Base-by-base conservation (phyloP, 805 yeast genomes). In the Monosporozyma aquatica region DNA sequence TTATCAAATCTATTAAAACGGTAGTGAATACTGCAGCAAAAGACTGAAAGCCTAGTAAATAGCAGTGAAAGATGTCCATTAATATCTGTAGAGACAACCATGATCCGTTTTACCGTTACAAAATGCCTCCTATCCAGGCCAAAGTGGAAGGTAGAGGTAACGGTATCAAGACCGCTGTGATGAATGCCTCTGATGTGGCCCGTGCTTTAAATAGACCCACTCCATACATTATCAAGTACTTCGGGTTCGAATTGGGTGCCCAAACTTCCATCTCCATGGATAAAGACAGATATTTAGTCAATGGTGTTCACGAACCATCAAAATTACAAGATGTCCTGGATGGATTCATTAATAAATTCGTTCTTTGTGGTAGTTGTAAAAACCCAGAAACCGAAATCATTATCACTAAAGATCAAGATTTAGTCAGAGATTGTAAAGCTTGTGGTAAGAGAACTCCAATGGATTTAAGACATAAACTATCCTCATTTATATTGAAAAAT, bases 141-240 rank as follows among this genome's bases (percentile, higher is more conserved):
- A 92, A 92, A 75, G 86, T 86, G 52, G 97, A 92, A 71, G 98
- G 98, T 66, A 78, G 95, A 64, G 98, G 98, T 71, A 92, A 92
- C 70, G 98, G 98, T 80, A 92, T 92, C 69, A 89, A 87, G 66
- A 92, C 98, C 20, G 94, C 90, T 43, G 81, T 92, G 44, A 77
- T 87, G 52, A 92, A 92, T 67, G 78, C 87, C 43, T 70, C 83
- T 30, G 97, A 92, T 59, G 96, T 92, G 47, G 95, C 97, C 32
- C 78, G 95, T 58, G 95, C 97, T 18, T 74, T 92, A 50, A 85
- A 84, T 53, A 81, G 98, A 68, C 97, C 98, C 26, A 79, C 96
- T 28, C 69, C 90, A 26, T 92, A 92, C 61, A 78, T 92, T 48
- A 80, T 92, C 65, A 92, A 92, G 70, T 92, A 78, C 67, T 92